Evolutionary conservation across 148 eudicot species (phyloP), one percentile per base, ranked within the genome.

Genomic region (Rhododendron molle): DNA sequence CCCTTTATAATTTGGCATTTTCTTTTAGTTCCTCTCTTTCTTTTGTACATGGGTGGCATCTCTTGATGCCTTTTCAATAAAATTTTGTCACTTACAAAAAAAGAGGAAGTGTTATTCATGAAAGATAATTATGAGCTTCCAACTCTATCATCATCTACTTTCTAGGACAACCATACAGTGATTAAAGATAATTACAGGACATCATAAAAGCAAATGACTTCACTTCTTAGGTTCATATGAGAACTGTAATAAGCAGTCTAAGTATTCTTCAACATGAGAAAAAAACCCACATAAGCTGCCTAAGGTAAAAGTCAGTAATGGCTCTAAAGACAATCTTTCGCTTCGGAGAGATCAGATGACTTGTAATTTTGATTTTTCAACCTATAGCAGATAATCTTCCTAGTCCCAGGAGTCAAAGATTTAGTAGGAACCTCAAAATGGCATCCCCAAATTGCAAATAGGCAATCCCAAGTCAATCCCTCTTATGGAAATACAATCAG

Each of bases 321-420:
- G 86, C 28, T 30, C n/a, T 21, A 58, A 9, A 58, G 65, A 52
- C 18, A 13, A 73, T 50, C 32, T 32, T 44, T 23, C 30, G 13
- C 49, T 83, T 16, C 23, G 5, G 34, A 69, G 16, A 67, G 43
- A 83, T 46, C 43, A 30, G 56, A 83, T 46, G 38, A 8, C 26
- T 10, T 58, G 2, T 47, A 44, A 32, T 26, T 46, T 69, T 44
- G 40, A 74, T 73, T 52, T 32, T 78, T 20, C 54, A 62, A 49
- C 79, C 62, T 52, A 30, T 73, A 20, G 44, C 46, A 54, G 32
- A 83, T 44, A 71, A 83, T 83, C 85, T 71, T 2, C 60, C 69
- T 34, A 32, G 49, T 74, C 80, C 14, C 8, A 84, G 69, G 15
- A 36, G 6, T 20, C 65, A 49, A 72, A 50, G 52, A 30, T 49